Conservation (phyloP, 2,329 filamentous ascomycete species). For the Cercospora canescens region DNA sequence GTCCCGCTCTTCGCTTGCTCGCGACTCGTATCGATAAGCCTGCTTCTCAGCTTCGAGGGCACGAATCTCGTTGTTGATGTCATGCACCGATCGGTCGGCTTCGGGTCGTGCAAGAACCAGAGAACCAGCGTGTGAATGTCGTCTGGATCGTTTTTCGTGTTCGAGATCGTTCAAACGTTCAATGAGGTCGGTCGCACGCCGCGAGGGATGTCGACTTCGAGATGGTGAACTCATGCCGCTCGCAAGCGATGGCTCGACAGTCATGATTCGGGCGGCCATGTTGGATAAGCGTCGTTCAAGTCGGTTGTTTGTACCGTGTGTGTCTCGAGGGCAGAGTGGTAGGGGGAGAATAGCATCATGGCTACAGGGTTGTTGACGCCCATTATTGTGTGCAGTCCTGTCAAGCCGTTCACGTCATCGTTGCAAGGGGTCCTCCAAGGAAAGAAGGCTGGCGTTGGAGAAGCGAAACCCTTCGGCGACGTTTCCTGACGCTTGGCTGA, state of each 20-base stretch:
- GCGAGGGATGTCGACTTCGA: neutral
- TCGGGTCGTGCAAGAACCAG: constrained; percentile 22
- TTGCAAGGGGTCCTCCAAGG: constrained; percentile 10
- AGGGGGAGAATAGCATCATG: neutral
- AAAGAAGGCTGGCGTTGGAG: neutral
- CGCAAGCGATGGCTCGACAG: constrained; percentile 4
- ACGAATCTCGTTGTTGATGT: constrained; percentile 72
- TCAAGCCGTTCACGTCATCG: constrained; percentile 11
- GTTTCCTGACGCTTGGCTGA: neutral
- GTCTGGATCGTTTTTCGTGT: constrained; percentile 5
- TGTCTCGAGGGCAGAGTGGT: neutral
- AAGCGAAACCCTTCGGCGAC: neutral
- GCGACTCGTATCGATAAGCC: constrained; percentile 58
- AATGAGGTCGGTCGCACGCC: constrained; percentile 6
- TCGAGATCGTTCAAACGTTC: constrained; percentile 9
- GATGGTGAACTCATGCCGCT: constrained; percentile 3
- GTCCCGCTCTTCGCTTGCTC: constrained; percentile 45
- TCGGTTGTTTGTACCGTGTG: neutral
- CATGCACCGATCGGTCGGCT: constrained; percentile 51
- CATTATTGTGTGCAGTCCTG: neutral
- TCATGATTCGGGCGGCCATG: constrained; percentile 3
- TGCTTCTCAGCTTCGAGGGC: constrained; percentile 67
- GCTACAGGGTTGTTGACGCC: neutral
- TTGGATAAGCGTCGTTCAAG: neutral
- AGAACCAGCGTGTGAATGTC: constrained; percentile 15